Evolutionary conservation across 2,329 filamentous ascomycete genomes (phyloP).

Genomic region (Aureobasidium pullulans): DNA sequence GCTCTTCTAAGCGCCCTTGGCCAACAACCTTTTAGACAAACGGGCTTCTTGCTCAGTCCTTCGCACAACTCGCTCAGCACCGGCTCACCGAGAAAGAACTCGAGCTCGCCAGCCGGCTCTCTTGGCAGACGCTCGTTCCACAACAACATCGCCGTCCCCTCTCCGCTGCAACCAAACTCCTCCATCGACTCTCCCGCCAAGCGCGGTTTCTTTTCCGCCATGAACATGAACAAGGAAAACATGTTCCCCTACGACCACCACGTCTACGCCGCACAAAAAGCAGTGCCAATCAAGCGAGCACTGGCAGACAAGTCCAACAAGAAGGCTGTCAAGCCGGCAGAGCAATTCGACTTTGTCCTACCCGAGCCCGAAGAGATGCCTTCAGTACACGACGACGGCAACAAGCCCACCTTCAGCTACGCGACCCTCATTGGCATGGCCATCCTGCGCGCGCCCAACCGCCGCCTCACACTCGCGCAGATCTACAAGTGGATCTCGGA

Average conservation of each 20-base stretch:
- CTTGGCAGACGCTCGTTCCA: conserved; percentile 49
- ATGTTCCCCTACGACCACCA: conserved; percentile 34
- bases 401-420: conserved; percentile 87
- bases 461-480: conserved; percentile 80
- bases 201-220: conserved; percentile 46
- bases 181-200: conserved; percentile 63
- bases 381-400: conserved; percentile 71
- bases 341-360: conserved; percentile 44
- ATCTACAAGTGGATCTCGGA: conserved; percentile 99
- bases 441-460: conserved; percentile 75
- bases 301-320: conserved; percentile 70
- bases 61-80: conserved; percentile 44
- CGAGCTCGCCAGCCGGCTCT: conserved; percentile 53
- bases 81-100: conserved; percentile 64
- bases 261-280: conserved; percentile 21
- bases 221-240: conserved; percentile 47
- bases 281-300: conserved; percentile 44
- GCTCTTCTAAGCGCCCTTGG: conserved; percentile 42
- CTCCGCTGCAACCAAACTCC: conserved; percentile 49
- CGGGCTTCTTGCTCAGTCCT: conserved; percentile 61
- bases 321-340: conserved; percentile 55
- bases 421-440: conserved; percentile 95
- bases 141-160: conserved; percentile 62
- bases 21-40: conserved; percentile 38
- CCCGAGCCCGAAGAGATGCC: conserved; percentile 77